phyloP scores from a whole-genome alignment of 352 stramenopile genomes.

The Peronospora belbahrii region DNA sequence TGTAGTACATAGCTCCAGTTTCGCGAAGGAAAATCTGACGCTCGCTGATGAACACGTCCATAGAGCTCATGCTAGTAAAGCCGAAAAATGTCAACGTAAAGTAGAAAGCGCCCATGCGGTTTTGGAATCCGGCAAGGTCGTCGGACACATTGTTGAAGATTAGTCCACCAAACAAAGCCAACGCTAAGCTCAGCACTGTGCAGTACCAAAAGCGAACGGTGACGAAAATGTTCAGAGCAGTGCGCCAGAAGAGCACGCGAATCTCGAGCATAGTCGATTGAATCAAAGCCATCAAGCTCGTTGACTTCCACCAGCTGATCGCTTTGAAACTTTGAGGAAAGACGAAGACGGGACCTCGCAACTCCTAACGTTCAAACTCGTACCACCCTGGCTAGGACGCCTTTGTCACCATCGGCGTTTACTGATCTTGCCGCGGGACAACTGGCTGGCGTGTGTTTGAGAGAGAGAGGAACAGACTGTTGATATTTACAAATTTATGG shows the following conservation, averaged over 20 bases:
- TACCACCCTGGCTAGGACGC: no score
- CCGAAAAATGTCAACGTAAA: slow-evolving; percentile 84
- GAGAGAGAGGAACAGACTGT: no score
- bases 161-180: slow-evolving; percentile 55
- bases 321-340: no score
- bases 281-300: slow-evolving; percentile 25
- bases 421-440: no score
- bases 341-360: no score
- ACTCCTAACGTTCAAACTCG: no score
- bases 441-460: no score
- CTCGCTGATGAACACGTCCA: slow-evolving; percentile 77
- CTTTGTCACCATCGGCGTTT: no score
- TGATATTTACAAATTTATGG: no score
- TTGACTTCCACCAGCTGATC: slow-evolving; percentile 11
- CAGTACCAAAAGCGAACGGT: slow-evolving; percentile 58
- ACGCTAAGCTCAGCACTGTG: slow-evolving; percentile 47
- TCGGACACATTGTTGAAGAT: slow-evolving; percentile 83
- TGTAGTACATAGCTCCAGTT: slow-evolving; percentile 73
- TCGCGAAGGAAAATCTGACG: slow-evolving; percentile 71
- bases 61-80: slow-evolving; percentile 78
- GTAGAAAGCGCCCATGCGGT: slow-evolving; percentile 77
- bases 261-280: slow-evolving; percentile 51
- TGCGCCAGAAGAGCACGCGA: slow-evolving; percentile 61
- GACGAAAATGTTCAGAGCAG: slow-evolving; percentile 63
- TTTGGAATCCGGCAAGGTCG: slow-evolving; percentile 81